These are phyloP conservation scores for Monascus ruber DNA, from an alignment of 2,329 filamentous ascomycete genomes.

Conservation along the genomic window DNA sequence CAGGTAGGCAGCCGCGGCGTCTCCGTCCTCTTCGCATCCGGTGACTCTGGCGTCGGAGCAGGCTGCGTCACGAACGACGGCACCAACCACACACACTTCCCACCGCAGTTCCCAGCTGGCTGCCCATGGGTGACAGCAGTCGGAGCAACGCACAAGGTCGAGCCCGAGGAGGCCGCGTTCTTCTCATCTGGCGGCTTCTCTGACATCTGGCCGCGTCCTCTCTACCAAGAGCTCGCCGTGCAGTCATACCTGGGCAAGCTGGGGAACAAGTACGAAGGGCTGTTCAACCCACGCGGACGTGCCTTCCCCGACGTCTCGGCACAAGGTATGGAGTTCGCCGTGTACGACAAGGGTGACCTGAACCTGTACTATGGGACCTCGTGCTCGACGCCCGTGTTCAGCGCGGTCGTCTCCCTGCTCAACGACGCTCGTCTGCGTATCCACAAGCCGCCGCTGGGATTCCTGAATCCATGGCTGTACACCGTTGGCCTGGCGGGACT, in stretches of 20 bases:
- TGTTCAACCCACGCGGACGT: conserved; percentile 25
- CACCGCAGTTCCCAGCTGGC: conserved; percentile 30
- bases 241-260: conserved; percentile 18
- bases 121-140: conserved; percentile 32
- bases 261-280: conserved; percentile 13
- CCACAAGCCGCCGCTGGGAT: conserved; percentile 42
- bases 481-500: conserved; percentile 28
- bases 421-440: conserved; percentile 48
- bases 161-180: conserved; percentile 28
- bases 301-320: conserved; percentile 32
- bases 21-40: conserved; percentile 38
- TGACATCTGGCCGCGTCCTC: conserved; percentile 24
- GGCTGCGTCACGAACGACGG: conserved; percentile 24
- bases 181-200: conserved; percentile 34
- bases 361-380: conserved; percentile 28
- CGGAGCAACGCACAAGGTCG: conserved; percentile 28
- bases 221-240: conserved; percentile 26
- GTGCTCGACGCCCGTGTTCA: conserved; percentile 47
- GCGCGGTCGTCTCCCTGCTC: conserved; percentile 48
- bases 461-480: conserved; percentile 53
- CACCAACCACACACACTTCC: conserved; percentile 27
- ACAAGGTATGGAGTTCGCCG: conserved; percentile 22
- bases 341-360: conserved; percentile 19
- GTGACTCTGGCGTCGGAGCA: conserved; percentile 36
- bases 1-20: conserved; percentile 42